phyloP scores from a whole-genome alignment of 768 basidiomycete genomes.

The Amanita rubescens region DNA sequence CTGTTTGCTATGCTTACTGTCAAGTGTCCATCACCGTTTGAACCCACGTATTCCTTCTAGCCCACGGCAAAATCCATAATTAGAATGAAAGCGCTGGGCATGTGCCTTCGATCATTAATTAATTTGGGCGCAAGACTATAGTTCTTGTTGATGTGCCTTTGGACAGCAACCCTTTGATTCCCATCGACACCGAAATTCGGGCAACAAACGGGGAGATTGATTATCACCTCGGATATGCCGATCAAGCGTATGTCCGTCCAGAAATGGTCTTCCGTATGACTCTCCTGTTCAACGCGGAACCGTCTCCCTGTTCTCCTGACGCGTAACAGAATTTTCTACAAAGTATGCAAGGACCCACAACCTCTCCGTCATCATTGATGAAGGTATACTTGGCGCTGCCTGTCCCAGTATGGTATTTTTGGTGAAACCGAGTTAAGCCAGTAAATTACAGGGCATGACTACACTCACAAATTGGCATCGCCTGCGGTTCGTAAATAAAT shows the following conservation, averaged over 20 bases:
- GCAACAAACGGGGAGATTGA: background rate
- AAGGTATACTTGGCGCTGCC: background rate
- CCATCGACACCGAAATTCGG: background rate
- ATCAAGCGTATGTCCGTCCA: background rate
- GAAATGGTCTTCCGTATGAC: background rate
- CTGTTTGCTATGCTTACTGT: slow-evolving; percentile 3
- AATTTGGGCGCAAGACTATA: background rate
- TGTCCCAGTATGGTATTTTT: background rate
- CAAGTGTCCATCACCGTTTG: slow-evolving; percentile 5
- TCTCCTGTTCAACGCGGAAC: background rate
- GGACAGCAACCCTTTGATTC: background rate
- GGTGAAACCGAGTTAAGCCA: background rate
- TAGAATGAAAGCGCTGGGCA: slow-evolving; percentile 5
- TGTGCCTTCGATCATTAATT: slow-evolving; percentile 5
- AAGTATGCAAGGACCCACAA: background rate
- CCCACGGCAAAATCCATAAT: slow-evolving; percentile 4
- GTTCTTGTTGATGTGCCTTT: slow-evolving; percentile 1
- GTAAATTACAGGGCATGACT: background rate
- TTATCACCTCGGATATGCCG: slow-evolving; percentile 8
- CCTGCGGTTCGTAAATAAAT: background rate
- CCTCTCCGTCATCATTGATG: background rate
- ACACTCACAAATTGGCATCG: background rate
- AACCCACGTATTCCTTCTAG: slow-evolving; percentile 1
- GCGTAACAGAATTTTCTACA: background rate
- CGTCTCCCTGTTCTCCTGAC: background rate